Evolutionary conservation across 257 asterid genomes (phyloP).

Genomic region (Echites panduratus): DNA sequence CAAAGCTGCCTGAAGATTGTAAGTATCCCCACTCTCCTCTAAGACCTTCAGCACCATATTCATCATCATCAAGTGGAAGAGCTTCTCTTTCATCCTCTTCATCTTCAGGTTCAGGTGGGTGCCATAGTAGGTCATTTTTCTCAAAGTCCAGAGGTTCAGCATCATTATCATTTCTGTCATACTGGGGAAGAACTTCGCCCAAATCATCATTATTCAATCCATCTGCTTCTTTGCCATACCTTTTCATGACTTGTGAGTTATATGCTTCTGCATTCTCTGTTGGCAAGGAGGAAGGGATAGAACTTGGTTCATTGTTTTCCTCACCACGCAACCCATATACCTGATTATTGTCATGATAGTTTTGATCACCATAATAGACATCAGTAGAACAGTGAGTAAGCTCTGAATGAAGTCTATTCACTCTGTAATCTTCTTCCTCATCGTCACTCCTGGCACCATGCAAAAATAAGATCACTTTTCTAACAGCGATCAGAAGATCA

Average conservation of each 20-base stretch:
- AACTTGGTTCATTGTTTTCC: conserved; percentile 28
- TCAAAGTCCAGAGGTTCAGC: conserved; percentile 58
- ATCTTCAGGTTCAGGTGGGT: conserved; percentile 74
- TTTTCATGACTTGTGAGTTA: conserved; percentile 25
- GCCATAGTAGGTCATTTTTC: conserved; percentile 54
- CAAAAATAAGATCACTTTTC: conserved; percentile 9
- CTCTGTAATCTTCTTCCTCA: conserved; percentile 55
- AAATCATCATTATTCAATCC: conserved; percentile 22
- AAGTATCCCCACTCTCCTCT: conserved; percentile 68
- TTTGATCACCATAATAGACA: conserved; percentile 29
- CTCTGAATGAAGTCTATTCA: conserved; percentile 39
- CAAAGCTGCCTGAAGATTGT: conserved; percentile 46
- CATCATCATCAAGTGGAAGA: conserved; percentile 47
- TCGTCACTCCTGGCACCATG: conserved; percentile 58
- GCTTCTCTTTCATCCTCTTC: conserved; percentile 63
- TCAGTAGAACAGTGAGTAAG: conserved; percentile 23
- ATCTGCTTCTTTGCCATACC: conserved; percentile 33
- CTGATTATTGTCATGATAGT: conserved; percentile 33
- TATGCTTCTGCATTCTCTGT: conserved; percentile 35
- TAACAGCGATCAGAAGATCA: background rate
- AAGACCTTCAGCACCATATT: conserved; percentile 39
- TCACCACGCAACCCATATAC: conserved; percentile 20
- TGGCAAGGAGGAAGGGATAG: conserved; percentile 19
- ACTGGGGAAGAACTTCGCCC: conserved; percentile 25
- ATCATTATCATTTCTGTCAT: conserved; percentile 29